Conservation (phyloP, 225 moss, liverwort and hornwort genomes). For the Marchantia polymorpha region DNA sequence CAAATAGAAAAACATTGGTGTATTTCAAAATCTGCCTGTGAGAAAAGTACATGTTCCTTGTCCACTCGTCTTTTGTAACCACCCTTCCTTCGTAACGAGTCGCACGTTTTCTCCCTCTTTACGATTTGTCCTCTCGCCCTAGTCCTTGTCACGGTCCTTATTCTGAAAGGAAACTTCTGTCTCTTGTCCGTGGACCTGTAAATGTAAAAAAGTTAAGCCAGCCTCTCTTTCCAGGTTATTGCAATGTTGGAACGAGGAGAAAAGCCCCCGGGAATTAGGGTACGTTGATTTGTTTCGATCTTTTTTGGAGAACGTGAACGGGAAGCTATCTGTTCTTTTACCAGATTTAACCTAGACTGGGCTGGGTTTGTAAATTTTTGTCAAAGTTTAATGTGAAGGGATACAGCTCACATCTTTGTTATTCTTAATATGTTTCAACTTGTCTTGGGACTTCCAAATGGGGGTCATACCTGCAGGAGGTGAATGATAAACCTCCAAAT, state of each 20-base stretch:
- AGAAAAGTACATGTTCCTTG: too few species aligned
- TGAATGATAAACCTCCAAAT: constrained; percentile 52
- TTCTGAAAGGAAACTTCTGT: background rate
- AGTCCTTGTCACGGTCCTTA: background rate
- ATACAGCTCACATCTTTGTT: background rate
- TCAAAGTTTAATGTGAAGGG: background rate
- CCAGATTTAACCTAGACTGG: background rate
- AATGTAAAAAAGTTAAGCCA: background rate
- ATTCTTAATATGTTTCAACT: background rate
- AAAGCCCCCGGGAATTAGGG: constrained; percentile 46
- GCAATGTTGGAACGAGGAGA: constrained; percentile 51
- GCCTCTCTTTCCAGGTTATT: constrained; percentile 25
- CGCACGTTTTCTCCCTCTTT: background rate
- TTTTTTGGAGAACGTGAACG: background rate
- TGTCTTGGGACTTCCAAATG: constrained; percentile 2
- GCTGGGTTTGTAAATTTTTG: background rate
- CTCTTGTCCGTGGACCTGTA: background rate
- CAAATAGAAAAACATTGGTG: background rate
- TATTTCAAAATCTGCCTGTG: background rate
- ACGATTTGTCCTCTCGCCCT: background rate
- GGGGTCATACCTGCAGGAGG: constrained; percentile 30
- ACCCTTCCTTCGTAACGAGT: background rate
- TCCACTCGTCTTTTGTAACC: background rate
- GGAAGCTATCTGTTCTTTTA: background rate
- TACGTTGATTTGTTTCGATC: constrained; percentile 19